Evolutionary conservation across 2,329 filamentous ascomycete species (phyloP), one percentile per base, ranked within the genome.

Genomic region (Fonsecaea nubica): DNA sequence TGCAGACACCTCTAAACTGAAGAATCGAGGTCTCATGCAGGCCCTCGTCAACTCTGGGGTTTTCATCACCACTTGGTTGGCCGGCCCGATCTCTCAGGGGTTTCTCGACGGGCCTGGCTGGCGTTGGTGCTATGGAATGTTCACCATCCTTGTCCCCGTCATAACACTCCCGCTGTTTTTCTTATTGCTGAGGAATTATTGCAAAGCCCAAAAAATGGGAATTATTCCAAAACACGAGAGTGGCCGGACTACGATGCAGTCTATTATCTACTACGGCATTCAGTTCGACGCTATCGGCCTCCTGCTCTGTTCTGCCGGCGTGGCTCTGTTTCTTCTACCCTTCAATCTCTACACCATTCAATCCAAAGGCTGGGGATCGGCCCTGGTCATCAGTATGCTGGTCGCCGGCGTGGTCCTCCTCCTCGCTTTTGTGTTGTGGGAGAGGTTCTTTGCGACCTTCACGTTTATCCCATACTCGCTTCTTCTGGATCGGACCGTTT

Each of bases 261-360:
- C 81, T 1, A 40, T 85, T 32, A 73, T 76, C 52, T 77, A 84
- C 74, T 88, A 89, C 75, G 74, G 80, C 40, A 77, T 83, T 36
- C 83, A 90, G 70, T 87, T 90, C 64, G 88, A 92, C 74, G 76
- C 86, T 2, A 65, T 87, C 30, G 88, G 89, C 10, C 78, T 89
- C 30, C 64, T 90, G 33, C 78, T 90, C 2, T 78, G 90, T 55
- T 82, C 83, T n/a, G 80, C 78, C 1, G 89, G 87, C 0, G 83
- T 89, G 72, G 81, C 85, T 1, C 77, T 90, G 3, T 86, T 91
- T 75, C 81, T 91, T 4, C 81, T 91, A 18, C 85, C 89, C 0
- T 89, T 91, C 77, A 86, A 79, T 45, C 80, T 91, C 13, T 79
- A 81, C 67, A 62, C 74, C 9, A 75, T 73, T 45, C 77, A 81